These are phyloP conservation scores for Euclidium syriacum DNA, from an alignment of 345 rosid species.

Conservation along the genomic window DNA sequence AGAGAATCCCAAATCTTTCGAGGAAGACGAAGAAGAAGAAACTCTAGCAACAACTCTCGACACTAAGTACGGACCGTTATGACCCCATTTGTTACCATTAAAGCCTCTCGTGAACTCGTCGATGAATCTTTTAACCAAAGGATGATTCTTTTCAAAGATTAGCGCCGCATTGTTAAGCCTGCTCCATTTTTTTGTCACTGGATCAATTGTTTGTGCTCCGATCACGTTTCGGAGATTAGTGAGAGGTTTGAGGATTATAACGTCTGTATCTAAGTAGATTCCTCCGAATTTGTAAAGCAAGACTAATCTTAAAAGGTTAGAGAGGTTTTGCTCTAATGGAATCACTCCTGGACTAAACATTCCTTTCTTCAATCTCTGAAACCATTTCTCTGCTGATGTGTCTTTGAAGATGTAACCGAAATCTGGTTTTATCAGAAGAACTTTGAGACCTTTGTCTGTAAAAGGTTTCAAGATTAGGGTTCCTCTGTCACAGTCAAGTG, in stretches of 20 bases:
- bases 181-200: constrained; percentile 63
- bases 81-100: constrained; percentile 94
- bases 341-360: constrained; percentile 65
- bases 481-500: constrained; percentile 61
- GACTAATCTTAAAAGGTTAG: constrained; percentile 70
- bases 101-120: constrained; percentile 77
- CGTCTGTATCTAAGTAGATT: constrained; percentile 70
- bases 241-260: constrained; percentile 51
- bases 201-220: constrained; percentile 71
- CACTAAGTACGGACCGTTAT: constrained; percentile 89
- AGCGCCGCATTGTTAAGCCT: constrained; percentile 83
- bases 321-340: constrained; percentile 83
- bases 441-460: constrained; percentile 41
- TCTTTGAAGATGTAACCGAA: constrained; percentile 52
- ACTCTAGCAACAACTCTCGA: constrained; percentile 70
- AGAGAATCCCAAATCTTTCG: constrained; percentile 43
- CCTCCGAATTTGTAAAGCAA: constrained; percentile 86
- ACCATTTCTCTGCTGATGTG: constrained; percentile 71
- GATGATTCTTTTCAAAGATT: constrained; percentile 73
- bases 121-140: constrained; percentile 64
- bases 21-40: constrained; percentile 12
- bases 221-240: constrained; percentile 49
- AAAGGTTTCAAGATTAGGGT: constrained; percentile 42
- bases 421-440: constrained; percentile 58
- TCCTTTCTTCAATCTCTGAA: constrained; percentile 45